phyloP scores from a whole-genome alignment of 345 rosid genomes.

The Citrus sp. region DNA sequence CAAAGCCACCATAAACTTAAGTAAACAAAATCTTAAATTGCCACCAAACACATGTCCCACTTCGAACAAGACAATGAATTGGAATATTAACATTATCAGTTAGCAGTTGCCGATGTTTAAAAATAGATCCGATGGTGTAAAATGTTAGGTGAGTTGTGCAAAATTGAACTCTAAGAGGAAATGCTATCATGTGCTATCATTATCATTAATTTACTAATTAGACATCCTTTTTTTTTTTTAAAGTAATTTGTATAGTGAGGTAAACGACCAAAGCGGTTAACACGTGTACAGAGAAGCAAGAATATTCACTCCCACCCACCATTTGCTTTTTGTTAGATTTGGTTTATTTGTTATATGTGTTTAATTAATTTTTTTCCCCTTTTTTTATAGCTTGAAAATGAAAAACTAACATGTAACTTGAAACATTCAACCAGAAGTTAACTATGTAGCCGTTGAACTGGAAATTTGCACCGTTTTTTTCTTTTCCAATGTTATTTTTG shows the following conservation, averaged over 20 bases:
- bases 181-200: not conserved
- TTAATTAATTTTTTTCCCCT: too few species aligned
- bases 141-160: not conserved
- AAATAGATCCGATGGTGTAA: not conserved
- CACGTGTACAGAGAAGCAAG: not conserved
- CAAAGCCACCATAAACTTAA: not conserved
- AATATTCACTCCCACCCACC: not conserved
- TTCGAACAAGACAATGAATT: not conserved
- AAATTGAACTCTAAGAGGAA: not conserved
- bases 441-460: not conserved
- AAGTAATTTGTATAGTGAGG: not conserved
- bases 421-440: too few species aligned
- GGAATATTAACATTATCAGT: not conserved
- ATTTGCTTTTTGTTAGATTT: too few species aligned
- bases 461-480: not conserved
- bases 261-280: not conserved
- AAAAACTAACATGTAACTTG: too few species aligned
- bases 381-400: too few species aligned
- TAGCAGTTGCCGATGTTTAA: too few species aligned
- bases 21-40: not conserved
- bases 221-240: not conserved
- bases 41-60: conserved; percentile 3
- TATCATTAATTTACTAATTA: not conserved
- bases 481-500: too few species aligned
- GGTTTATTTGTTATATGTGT: too few species aligned